Base-by-base conservation (phyloP, 75 land plant genomes). In the Sequoia sempervirens region DNA sequence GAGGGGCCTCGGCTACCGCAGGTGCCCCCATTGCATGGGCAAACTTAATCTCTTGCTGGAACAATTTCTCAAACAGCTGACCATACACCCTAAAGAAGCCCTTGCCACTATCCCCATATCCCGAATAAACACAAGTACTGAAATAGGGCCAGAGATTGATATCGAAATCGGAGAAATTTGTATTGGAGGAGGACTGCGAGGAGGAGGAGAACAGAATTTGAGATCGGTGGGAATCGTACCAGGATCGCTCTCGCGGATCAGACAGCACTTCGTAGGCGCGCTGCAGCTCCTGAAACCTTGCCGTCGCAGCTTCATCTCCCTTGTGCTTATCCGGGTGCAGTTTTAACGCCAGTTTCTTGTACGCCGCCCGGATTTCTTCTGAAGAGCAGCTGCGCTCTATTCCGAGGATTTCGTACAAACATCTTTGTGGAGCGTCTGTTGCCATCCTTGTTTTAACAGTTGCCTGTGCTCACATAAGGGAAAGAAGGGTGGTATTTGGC, bases 161-260 rank as follows among this genome's bases (percentile, higher is more conserved):
- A 37, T 91, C 89, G 61, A 76, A 80, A 36, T 84, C 88, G 5
- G 18, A n/a, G 4, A 28, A 28, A 12, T 15, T 47, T 18, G 37
- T 17, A 1, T 75, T 69, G n/a, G 86, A 74, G n/a, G 69, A 23
- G 28, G 90, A 74, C 58, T 84, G 82, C 1, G 50, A 47, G 47
- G 88, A 50, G 17, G 85, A 38, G 56, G 94, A 87, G 70, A 89
- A 89, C 38, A 94, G 94, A 79, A 97, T 97, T 64, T 93, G 90
- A 40, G 92, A 90, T 52, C 99, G 96, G 83, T 97, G 99, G 70
- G 96, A 93, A 79, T 97, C 98, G 85, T 97, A 97, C 94, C 95
- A 97, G 53, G 94, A 81, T 26, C 98, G 94, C 82, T 97, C 99
- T 38, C 86, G 83, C 14, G 98, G 92, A 64, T 97, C 98, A 74